Conservation (phyloP, 805 yeast species). For the Wickerhamiella dianesei region DNA sequence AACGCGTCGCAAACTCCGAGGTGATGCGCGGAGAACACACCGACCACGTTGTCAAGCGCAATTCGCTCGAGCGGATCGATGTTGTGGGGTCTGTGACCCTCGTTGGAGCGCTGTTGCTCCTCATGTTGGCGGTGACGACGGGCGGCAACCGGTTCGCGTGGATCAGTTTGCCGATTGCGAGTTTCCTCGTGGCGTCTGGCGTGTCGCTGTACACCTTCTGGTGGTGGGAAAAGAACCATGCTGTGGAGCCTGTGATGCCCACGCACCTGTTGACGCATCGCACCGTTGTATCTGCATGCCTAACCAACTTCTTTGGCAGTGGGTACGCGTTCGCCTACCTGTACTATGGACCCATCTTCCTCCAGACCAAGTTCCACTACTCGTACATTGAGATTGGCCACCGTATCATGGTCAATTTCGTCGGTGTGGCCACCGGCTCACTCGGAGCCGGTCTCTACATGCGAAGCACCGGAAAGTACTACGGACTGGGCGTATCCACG, state of each 20-base stretch:
- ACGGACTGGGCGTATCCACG: slow-evolving; percentile 31
- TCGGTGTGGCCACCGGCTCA: slow-evolving; percentile 57
- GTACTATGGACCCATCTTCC: slow-evolving; percentile 61
- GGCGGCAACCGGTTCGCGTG: slow-evolving; percentile 46
- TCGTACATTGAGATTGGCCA: slow-evolving; percentile 63
- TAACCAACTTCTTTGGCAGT: slow-evolving; percentile 56
- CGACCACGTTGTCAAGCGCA: slow-evolving; percentile 26
- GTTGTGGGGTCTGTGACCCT: slow-evolving; percentile 50
- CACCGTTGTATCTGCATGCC: slow-evolving; percentile 51
- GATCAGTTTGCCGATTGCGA: slow-evolving; percentile 30
- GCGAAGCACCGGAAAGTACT: slow-evolving; percentile 54
- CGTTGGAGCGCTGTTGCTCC: slow-evolving; percentile 42
- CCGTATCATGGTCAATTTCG: slow-evolving; percentile 41
- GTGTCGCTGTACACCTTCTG: slow-evolving; percentile 31
- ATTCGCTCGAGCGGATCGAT: slow-evolving; percentile 47
- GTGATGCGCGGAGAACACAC: slow-evolving; percentile 9
- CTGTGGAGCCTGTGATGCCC: slow-evolving; percentile 57
- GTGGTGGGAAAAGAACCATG: slow-evolving; percentile 37
- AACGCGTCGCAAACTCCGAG: slow-evolving; percentile 22
- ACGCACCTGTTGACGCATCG: slow-evolving; percentile 41
- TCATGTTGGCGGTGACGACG: slow-evolving; percentile 52
- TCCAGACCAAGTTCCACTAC: slow-evolving; percentile 48
- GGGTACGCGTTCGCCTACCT: slow-evolving; percentile 53
- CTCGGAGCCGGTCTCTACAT: slow-evolving; percentile 53
- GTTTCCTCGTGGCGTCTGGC: slow-evolving; percentile 26